Base-by-base conservation (phyloP, 345 rosid species). In the Bruguiera sexangula region DNA sequence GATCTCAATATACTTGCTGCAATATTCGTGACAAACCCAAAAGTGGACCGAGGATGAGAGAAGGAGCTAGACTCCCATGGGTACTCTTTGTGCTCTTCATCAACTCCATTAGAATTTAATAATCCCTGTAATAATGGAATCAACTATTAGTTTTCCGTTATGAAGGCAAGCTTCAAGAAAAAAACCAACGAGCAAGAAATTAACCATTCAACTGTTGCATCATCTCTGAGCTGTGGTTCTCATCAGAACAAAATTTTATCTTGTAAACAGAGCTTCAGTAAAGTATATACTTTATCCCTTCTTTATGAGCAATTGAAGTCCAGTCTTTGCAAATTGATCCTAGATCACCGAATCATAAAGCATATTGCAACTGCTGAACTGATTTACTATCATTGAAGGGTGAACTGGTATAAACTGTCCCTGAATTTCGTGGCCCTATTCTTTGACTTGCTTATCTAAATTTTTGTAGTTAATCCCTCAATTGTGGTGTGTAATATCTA, bases 1-100 rank as follows among this genome's bases (percentile, higher is more conserved):
- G 82, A 77, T 68, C 90, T 83, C 59, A 94, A 85, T 66, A 94
- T 67, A 79, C 85, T 73, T 29, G 79, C 76, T 24, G 81, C 84
- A 76, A 86, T 80, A 76, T 82, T 83, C 13, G 77, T 73, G 73
- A 94, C 82, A 80, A 91, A 84, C 69, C 88, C 92, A 66, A 89
- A 55, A 59, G 95, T 86, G 75, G 84, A 85, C 74, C 68, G 87
- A 61, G 92, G 89, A 79, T 76, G 78, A 75, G 78, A 87, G 69
- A 76, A 79, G 73, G 92, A 83, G 66, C 78, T 73, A 67, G 68
- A 79, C 26, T 69, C 82, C 69, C 72, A 73, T 22, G 76, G 66
- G 69, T 56, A 67, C 66, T 66, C 79, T 68, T 70, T 66, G 70
- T 68, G 26, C 69, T 68, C 79, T 74, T 82, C 85, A 39, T 60